phyloP scores from a whole-genome alignment of 163 green algal genomes.

The Trebouxiophyceae sp. region DNA sequence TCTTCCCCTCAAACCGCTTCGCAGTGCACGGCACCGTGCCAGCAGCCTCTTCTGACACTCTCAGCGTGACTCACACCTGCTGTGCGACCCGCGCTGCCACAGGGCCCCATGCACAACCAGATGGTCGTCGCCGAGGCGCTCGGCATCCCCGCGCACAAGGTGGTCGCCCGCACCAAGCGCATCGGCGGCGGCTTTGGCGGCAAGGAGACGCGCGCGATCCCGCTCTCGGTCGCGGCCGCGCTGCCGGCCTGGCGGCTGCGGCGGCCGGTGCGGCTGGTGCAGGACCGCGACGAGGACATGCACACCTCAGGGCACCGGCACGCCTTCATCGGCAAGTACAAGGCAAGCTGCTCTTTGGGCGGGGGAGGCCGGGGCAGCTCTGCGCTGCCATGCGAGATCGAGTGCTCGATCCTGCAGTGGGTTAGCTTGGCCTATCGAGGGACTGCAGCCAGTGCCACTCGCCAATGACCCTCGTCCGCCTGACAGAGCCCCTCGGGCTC shows the following conservation, averaged over 20 bases:
- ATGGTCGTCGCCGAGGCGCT: slow-evolving; percentile 59
- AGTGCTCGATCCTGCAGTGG: too few species aligned
- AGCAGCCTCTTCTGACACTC: too few species aligned
- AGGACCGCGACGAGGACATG: slow-evolving; percentile 95
- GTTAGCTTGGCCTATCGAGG: too few species aligned
- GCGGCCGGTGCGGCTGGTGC: slow-evolving; percentile 68
- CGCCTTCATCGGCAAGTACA: slow-evolving; percentile 78
- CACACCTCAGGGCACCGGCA: slow-evolving; percentile 83
- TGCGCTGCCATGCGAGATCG: too few species aligned
- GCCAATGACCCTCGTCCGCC: too few species aligned
- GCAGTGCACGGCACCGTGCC: too few species aligned
- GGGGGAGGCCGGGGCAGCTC: not conserved
- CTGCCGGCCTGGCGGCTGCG: slow-evolving; percentile 71
- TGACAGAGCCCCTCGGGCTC: too few species aligned
- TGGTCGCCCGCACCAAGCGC: slow-evolving; percentile 82
- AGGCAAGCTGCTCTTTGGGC: slow-evolving; percentile 19
- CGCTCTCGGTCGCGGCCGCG: slow-evolving; percentile 48
- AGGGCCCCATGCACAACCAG: slow-evolving; percentile 73
- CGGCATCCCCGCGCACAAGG: slow-evolving; percentile 73
- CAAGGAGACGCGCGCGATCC: slow-evolving; percentile 81
- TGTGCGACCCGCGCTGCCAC: too few species aligned
- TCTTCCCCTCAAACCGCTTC: too few species aligned
- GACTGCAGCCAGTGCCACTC: too few species aligned
- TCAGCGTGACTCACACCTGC: too few species aligned
- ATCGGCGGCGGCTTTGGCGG: slow-evolving; percentile 93